phyloP scores from a whole-genome alignment of 495 filamentous ascomycete species.

The Neurospora sublineolata region DNA sequence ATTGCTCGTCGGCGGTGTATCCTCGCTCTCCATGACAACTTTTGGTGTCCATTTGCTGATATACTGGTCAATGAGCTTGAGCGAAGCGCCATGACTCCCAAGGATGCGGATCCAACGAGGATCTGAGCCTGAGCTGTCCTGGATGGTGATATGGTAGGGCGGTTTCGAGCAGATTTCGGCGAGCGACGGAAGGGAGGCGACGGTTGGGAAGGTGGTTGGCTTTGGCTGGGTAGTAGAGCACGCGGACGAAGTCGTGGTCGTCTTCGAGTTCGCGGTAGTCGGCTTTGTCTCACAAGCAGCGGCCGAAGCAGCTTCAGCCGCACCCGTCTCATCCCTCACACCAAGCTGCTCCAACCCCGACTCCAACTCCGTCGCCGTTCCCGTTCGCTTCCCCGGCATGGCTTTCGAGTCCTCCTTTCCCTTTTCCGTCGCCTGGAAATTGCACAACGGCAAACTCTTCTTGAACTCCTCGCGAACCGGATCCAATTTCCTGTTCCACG shows the following conservation, averaged over 20 bases:
- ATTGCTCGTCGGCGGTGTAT: not conserved
- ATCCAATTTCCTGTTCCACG: rapidly evolving
- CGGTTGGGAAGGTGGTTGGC: slow-evolving; percentile 16
- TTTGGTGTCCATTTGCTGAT: not conserved
- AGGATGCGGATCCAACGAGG: slow-evolving; percentile 17
- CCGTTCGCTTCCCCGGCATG: not conserved
- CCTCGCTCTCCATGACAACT: not conserved
- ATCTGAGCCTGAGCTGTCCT: not conserved
- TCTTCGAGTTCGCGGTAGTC: slow-evolving; percentile 23
- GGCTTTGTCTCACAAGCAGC: not conserved
- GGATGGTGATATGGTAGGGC: slow-evolving; percentile 29
- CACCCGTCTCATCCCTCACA: slow-evolving; percentile 1
- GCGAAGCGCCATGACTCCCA: slow-evolving; percentile 28
- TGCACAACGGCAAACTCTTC: not conserved
- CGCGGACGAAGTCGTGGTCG: not conserved
- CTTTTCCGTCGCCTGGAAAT: not conserved
- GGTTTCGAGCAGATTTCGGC: slow-evolving; percentile 26
- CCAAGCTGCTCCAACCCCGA: not conserved
- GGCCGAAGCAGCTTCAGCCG: no score
- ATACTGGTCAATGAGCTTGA: slow-evolving; percentile 15
- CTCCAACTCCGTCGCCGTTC: not conserved
- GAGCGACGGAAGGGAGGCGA: slow-evolving; percentile 20
- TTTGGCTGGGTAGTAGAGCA: slow-evolving; percentile 1
- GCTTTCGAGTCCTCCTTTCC: slow-evolving; percentile 8
- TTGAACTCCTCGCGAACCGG: not conserved